Evolutionary conservation across 331 rosid species (phyloP).

Genomic region (Erythrophleum ivorense): DNA sequence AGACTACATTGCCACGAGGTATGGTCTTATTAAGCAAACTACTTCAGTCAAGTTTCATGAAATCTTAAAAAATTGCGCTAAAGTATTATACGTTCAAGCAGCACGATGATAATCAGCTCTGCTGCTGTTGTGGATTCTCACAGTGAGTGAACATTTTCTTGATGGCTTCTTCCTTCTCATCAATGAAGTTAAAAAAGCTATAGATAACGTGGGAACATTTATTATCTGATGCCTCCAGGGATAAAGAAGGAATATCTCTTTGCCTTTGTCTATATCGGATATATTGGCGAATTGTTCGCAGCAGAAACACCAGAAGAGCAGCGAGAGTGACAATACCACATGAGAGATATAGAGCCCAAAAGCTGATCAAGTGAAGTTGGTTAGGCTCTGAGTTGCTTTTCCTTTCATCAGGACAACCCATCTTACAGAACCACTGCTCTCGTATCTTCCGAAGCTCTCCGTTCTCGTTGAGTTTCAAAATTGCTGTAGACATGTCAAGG

Average conservation of each 20-base stretch:
- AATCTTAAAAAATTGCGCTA: not conserved
- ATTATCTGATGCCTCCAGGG: conserved; percentile 42
- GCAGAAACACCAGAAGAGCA: conserved; percentile 61
- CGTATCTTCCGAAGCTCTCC: conserved; percentile 82
- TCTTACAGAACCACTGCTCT: conserved; percentile 76
- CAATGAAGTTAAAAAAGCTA: conserved; percentile 74
- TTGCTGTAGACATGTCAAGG: conserved; percentile 88
- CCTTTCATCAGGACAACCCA: conserved; percentile 72
- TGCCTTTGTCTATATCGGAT: conserved; percentile 56
- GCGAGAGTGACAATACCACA: conserved; percentile 54
- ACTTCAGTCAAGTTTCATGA: not conserved
- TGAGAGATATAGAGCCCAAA: conserved; percentile 87
- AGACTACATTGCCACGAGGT: conserved; percentile 7
- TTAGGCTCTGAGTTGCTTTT: conserved; percentile 51
- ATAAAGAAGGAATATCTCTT: conserved; percentile 41
- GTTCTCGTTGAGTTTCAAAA: conserved; percentile 77
- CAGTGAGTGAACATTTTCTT: conserved; percentile 68
- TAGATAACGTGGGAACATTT: conserved; percentile 59
- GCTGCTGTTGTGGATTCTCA: conserved; percentile 54
- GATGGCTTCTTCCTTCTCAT: conserved; percentile 89
- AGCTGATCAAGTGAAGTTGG: conserved; percentile 74
- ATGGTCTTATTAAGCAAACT: conserved; percentile 14
- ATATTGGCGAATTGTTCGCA: conserved; percentile 62
- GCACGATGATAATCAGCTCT: conserved; percentile 32
- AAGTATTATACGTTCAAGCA: not conserved